These are phyloP conservation scores for Allium sativum DNA, from an alignment of 106 monocot genomes.

Conservation along the genomic window DNA sequence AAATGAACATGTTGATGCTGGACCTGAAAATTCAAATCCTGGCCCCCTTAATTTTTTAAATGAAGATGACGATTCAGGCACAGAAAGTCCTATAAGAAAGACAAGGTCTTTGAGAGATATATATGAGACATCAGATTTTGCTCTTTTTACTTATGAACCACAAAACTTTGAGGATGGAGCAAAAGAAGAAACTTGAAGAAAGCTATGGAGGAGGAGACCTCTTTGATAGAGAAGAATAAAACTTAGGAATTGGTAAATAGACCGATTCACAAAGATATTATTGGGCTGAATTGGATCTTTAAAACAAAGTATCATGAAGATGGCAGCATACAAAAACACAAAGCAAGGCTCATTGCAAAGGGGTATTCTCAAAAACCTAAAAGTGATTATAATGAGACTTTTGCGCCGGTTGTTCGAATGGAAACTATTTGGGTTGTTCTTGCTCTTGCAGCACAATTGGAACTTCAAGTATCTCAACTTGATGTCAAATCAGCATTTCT, in stretches of 20 bases:
- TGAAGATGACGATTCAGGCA: no score
- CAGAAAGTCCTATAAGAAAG: no score
- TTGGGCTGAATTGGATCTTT: slow-evolving; percentile 5
- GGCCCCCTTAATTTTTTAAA: no score
- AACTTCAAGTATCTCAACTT: not conserved
- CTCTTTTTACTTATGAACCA: not conserved
- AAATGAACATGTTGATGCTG: no score
- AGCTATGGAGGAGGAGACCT: not conserved
- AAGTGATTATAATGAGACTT: not conserved
- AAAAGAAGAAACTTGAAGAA: not conserved
- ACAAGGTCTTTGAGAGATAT: no score
- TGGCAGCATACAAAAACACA: not conserved
- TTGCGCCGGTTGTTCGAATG: not conserved
- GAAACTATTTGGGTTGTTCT: not conserved
- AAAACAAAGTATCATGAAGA: slow-evolving; percentile 5
- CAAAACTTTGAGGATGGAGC: not conserved
- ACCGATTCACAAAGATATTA: not conserved
- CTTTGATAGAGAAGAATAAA: not conserved
- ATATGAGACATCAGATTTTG: no score
- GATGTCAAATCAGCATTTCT: slow-evolving; percentile 5
- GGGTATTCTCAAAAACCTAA: not conserved
- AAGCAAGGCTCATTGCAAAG: not conserved
- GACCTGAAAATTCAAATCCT: no score
- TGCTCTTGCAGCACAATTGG: not conserved
- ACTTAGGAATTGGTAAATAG: not conserved